A percentile compares a stretch with the other conserved stretches of the same genome.
phyloP scores from a whole-genome alignment of 1,284 basidiomycete species.

The Apiotrichum montevideense region DNA sequence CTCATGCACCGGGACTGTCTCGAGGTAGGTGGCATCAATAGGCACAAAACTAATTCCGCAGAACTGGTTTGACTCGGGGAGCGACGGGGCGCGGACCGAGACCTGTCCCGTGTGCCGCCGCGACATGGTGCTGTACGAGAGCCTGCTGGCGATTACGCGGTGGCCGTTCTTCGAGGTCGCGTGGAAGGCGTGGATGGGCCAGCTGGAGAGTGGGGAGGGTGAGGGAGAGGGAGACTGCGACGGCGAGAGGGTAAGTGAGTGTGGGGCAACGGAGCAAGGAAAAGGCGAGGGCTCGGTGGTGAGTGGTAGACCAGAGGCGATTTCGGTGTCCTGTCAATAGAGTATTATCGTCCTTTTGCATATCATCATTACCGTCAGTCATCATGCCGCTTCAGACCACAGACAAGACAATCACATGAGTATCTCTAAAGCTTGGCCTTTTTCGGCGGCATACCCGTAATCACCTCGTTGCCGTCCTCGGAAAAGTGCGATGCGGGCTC shows the following conservation, averaged over 20 bases:
- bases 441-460: constrained; percentile 1
- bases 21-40: background rate
- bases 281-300: too few relatives aligned
- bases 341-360: too few relatives aligned
- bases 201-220: background rate
- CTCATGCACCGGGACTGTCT: constrained; percentile 1
- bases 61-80: background rate
- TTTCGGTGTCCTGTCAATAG: too few relatives aligned
- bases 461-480: constrained; percentile 4
- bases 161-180: background rate
- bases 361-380: too few relatives aligned
- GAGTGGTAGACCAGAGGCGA: too few relatives aligned
- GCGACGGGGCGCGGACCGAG: background rate
- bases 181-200: background rate
- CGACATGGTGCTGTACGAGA: background rate
- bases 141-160: background rate
- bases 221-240: too few relatives aligned
- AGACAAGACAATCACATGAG: too few relatives aligned
- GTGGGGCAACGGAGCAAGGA: too few relatives aligned
- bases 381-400: too few relatives aligned
- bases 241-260: too few relatives aligned
- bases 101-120: constrained; percentile 1
- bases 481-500: constrained; percentile 4
- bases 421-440: constrained; percentile 5
- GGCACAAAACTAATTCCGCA: background rate